Base-by-base conservation (phyloP, 805 yeast species). In the Yarrowia sp. region DNA sequence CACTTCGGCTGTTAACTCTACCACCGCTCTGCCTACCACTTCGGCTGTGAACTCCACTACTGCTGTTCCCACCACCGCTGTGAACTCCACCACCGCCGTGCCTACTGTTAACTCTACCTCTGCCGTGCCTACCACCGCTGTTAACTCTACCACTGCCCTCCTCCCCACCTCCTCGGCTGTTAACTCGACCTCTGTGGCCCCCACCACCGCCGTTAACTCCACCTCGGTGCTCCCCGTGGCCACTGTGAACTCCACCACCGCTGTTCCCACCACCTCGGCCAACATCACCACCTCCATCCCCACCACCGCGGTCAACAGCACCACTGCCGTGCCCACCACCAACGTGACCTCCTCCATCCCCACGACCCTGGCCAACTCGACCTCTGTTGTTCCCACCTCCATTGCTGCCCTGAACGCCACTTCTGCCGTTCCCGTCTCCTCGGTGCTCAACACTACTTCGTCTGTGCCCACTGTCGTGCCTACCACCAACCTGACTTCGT, bases 351-450 rank as follows among this genome's bases (percentile, higher is more conserved):
- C n/a, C 22, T 27, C 49, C 22, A 25, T 27, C 5, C 49, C 49
- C 24, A 42, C 49, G 21, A 42, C 53, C 29, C 25, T 7, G 24
- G 55, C 14, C 22, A 47, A 47, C 55, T 47, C 55, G 13, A 47
- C 55, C n/a, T 9, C 55, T 7, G 38, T 14, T 7, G 29, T 31
- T 10, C 55, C 55, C 27, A 46, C 51, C 21, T 24, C 47, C 21
- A 14, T 39, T 32, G 38, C 21, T 9, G 55, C 55, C 24, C 51
- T 44, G 35, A 44, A 44, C 35, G 51, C 35, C 24, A 44, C 51
- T 13, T 44, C 51, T 1, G 51, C 51, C 19, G 36, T 44, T 18
- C 51, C 51, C 22, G 51, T 44, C 33, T 22, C 51, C 35, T 22
- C 32, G 5, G 51, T 19, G 13, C 32, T 42, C 22, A 42, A 42